phyloP scores from a whole-genome alignment of 208 protist species.

The Trypanosomatidae sp. region DNA sequence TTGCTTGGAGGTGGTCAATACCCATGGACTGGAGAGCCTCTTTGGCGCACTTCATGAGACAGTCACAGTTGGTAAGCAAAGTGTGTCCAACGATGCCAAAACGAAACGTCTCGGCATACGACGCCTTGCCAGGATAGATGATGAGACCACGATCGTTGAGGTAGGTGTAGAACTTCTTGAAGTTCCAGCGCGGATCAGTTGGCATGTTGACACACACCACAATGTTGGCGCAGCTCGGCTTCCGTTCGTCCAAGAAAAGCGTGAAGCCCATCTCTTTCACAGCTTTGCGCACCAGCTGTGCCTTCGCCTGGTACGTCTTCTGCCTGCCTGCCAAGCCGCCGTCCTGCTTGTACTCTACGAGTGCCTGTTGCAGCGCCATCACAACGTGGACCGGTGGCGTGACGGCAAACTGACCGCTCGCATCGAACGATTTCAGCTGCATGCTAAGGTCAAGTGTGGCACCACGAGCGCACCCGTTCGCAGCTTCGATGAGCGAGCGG shows the following conservation, averaged over 20 bases:
- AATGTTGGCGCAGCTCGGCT: slow-evolving; percentile 69
- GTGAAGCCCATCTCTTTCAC: slow-evolving; percentile 75
- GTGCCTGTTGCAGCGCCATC: slow-evolving; percentile 74
- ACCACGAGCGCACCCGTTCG: slow-evolving; percentile 57
- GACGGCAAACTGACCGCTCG: slow-evolving; percentile 72
- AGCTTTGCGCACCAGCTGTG: slow-evolving; percentile 46
- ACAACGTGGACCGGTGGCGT: slow-evolving; percentile 86
- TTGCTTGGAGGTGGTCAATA: slow-evolving; percentile 41
- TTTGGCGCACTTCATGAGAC: slow-evolving; percentile 50
- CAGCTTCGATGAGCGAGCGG: slow-evolving; percentile 35
- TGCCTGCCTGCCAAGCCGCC: slow-evolving; percentile 57
- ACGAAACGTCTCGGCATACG: slow-evolving; percentile 84
- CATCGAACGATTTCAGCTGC: slow-evolving; percentile 67
- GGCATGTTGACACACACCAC: slow-evolving; percentile 87
- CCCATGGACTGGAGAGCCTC: slow-evolving; percentile 62
- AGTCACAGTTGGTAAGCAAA: slow-evolving; percentile 39
- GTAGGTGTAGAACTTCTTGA: slow-evolving; percentile 84
- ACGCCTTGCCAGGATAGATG: slow-evolving; percentile 87
- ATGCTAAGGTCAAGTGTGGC: slow-evolving; percentile 70
- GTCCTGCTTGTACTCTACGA: slow-evolving; percentile 73
- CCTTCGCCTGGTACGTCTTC: slow-evolving; percentile 59
- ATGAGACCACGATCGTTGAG: slow-evolving; percentile 72
- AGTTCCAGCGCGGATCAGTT: slow-evolving; percentile 74
- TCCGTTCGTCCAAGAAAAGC: slow-evolving; percentile 60
- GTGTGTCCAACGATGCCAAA: slow-evolving; percentile 87